Base-by-base conservation (phyloP, 2,329 filamentous ascomycete species). In the Pseudomassariella vexata region DNA sequence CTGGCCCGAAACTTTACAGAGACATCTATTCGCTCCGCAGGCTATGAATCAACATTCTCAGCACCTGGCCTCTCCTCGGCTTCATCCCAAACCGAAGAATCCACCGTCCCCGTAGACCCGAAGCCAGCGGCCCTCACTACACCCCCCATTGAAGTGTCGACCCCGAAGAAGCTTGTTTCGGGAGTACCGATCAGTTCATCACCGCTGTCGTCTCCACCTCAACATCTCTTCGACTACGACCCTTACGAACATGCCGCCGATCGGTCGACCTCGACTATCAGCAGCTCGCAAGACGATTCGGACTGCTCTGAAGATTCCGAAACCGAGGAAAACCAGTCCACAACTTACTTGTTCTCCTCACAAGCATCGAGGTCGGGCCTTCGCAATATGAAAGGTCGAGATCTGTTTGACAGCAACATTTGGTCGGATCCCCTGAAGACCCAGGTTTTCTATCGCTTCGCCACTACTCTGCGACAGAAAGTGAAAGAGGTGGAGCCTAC, bases 391-490 rank as follows among this genome's bases (percentile, higher is more conserved):
- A 83, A 83, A 49, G 82, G 82, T 3, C 73, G 76, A 34, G 81
- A 86, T 46, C 58, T 86, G 3, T 86, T 86, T 44, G 80, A 85
- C 53, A 71, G 73, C 11, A 76, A 77, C 18, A 76, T 85, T 35
- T 86, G 81, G 76, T 64, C 76, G 1, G 79, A 84, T 46, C 76
- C 79, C 0, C 55, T 77, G 11, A 74, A 76, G 27, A 85, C 81
- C 0, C 79, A 78, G 0, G 75, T 84, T 8, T 85, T 85, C 41
- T 85, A 85, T 48, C 80, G 73, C 9, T 86, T 86, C 46, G 76
- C 80, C 21, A 81, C 81, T 0, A 79, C 75, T 0, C 57, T 85
- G 5, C 68, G 81, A 18, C 70, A 82, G 41, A 81, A 76, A 34
- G 73, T 82, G 11, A 67, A 63, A 23, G 68, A 72, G n/a, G 76